phyloP scores from a whole-genome alignment of 257 asterid genomes.

The Solanum ahanhuiri region DNA sequence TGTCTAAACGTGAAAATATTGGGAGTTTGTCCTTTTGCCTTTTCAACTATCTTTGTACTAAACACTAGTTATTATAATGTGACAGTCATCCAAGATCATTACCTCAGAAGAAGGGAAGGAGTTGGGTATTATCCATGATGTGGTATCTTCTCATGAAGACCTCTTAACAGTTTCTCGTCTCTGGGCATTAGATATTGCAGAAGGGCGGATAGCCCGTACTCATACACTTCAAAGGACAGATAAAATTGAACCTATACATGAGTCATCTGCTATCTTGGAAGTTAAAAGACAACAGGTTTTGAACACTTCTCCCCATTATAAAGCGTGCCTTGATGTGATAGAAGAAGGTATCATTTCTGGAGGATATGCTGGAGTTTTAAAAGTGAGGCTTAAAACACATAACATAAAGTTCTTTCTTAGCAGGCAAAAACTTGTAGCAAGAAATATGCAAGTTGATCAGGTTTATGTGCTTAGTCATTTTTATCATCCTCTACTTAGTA shows the following conservation, averaged over 20 bases:
- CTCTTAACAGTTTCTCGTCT: constrained; percentile 30
- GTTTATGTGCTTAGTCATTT: background rate
- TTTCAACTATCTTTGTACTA: background rate
- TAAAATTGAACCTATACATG: constrained; percentile 31
- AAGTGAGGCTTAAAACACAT: constrained; percentile 11
- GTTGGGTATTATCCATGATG: constrained; percentile 35
- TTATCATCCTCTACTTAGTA: background rate
- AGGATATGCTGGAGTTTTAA: constrained; percentile 36
- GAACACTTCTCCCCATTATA: constrained; percentile 29
- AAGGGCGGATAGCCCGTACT: constrained; percentile 24
- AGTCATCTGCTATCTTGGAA: constrained; percentile 33
- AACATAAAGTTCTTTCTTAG: background rate
- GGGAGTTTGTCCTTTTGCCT: background rate
- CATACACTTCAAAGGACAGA: constrained; percentile 35
- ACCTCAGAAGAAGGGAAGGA: constrained; percentile 33
- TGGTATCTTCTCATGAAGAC: constrained; percentile 25
- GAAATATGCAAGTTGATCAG: background rate
- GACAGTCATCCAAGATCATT: constrained; percentile 48
- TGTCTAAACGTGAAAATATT: background rate
- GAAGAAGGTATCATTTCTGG: constrained; percentile 44
- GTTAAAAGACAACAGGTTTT: constrained; percentile 22
- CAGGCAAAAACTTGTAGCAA: background rate
- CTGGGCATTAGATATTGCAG: constrained; percentile 47
- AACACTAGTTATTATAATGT: background rate
- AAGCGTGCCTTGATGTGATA: constrained; percentile 40